A percentile compares a stretch with the other conserved stretches of the same genome.
phyloP scores from a whole-genome alignment of 495 filamentous ascomycete genomes.

The Aspergillus kassunensis region DNA sequence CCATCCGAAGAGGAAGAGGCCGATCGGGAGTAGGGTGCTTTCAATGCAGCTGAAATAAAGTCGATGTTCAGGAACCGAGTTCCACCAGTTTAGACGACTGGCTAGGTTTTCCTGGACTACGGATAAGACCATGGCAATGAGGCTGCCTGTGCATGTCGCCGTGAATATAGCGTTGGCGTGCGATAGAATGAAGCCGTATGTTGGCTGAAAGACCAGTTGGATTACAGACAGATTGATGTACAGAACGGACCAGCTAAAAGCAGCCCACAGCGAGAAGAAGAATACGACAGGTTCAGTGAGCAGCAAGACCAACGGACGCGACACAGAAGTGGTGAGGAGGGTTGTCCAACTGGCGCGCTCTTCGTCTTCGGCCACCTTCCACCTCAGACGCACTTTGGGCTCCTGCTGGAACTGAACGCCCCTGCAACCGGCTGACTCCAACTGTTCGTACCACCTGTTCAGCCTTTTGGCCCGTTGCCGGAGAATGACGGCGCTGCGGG shows the following conservation, averaged over 20 bases:
- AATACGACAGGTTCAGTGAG: slow-evolving; percentile 90
- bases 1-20: slow-evolving; percentile 81
- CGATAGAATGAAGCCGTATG: slow-evolving; percentile 64
- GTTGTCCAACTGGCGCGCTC: too few relatives aligned
- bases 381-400: too few relatives aligned
- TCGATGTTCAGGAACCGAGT: slow-evolving; percentile 65
- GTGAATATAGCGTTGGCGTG: slow-evolving; percentile 69
- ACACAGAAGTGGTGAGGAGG: too few relatives aligned
- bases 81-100: slow-evolving; percentile 34
- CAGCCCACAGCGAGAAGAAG: slow-evolving; percentile 86
- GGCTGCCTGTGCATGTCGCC: slow-evolving; percentile 59
- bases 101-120: slow-evolving; percentile 60
- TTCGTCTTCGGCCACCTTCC: too few relatives aligned
- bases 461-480: slow-evolving; percentile 24
- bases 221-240: slow-evolving; percentile 79
- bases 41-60: slow-evolving; percentile 81
- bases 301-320: slow-evolving; percentile 51
- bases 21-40: slow-evolving; percentile 62
- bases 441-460: too few relatives aligned
- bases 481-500: slow-evolving; percentile 79
- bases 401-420: too few relatives aligned
- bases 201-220: slow-evolving; percentile 68
- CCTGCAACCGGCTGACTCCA: too few relatives aligned
- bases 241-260: slow-evolving; percentile 85
- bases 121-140: slow-evolving; percentile 65